Percentiles rank a stretch among this genome's conserved stretches.
These are phyloP conservation scores for Fremontodendron californicum DNA, from an alignment of 345 rosid species.

Conservation along the genomic window DNA sequence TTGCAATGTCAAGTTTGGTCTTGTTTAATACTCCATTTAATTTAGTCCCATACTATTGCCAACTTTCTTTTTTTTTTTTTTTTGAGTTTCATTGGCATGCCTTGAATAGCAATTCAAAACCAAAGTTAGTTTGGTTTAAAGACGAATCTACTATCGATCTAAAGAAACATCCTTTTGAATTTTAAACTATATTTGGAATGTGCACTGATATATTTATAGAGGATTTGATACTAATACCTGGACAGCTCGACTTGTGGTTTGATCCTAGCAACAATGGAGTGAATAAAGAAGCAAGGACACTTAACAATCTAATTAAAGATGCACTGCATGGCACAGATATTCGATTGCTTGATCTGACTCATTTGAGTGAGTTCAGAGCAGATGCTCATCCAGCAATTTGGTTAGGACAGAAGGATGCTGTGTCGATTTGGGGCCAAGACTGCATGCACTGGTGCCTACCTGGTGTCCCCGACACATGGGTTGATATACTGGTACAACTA, in stretches of 20 bases:
- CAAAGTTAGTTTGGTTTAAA: neutral
- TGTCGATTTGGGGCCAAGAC: conserved; percentile 90
- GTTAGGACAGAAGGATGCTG: conserved; percentile 91
- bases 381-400: conserved; percentile 96
- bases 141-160: neutral
- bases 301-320: conserved; percentile 51
- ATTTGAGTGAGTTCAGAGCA: conserved; percentile 84
- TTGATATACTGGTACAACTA: conserved; percentile 63
- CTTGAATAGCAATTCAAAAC: neutral
- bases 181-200: neutral
- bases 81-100: neutral
- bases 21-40: neutral
- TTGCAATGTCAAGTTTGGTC: neutral
- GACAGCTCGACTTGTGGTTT: conserved; percentile 95
- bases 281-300: conserved; percentile 72
- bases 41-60: neutral
- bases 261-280: conserved; percentile 88
- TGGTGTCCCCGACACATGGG: conserved; percentile 95
- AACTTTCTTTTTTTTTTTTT: neutral
- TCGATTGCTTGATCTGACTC: conserved; percentile 60
- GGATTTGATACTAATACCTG: conserved; percentile 31
- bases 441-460: conserved; percentile 99
- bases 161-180: neutral
- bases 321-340: conserved; percentile 47
- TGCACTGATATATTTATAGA: neutral